A percentile compares a stretch with the other conserved stretches of the same genome.
Conservation (phyloP, 805 yeast species). For the Metschnikowia rubicola region DNA sequence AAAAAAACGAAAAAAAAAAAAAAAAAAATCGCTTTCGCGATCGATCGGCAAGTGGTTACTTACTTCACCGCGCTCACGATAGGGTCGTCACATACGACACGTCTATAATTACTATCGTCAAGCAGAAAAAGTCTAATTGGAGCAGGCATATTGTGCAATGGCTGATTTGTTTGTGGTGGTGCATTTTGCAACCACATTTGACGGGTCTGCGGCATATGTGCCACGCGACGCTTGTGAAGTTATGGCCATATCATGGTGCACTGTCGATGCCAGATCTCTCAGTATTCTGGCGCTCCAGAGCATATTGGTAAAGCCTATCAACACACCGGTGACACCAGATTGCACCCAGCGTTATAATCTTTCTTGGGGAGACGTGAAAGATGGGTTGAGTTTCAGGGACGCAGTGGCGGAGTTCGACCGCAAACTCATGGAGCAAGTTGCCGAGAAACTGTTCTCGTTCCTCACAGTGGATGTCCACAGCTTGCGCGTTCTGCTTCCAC, state of each 20-base stretch:
- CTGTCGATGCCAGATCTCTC: conserved; percentile 53
- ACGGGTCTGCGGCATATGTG: conserved; percentile 55
- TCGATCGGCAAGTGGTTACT: conserved; percentile 3
- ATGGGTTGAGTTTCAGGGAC: conserved; percentile 58
- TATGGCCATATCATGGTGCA: conserved; percentile 64
- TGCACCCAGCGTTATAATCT: conserved; percentile 51
- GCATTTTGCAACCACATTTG: conserved; percentile 63
- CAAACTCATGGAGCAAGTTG: conserved; percentile 43
- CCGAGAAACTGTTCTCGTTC: conserved; percentile 54
- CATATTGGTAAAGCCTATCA: conserved; percentile 55
- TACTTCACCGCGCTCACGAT: conserved; percentile 1
- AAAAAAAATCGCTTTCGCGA: conserved; percentile 1
- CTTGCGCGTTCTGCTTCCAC: conserved; percentile 69
- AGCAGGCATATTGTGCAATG: conserved; percentile 24
- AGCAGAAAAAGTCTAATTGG: not conserved
- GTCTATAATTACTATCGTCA: not conserved
- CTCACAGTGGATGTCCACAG: conserved; percentile 68
- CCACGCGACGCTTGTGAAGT: conserved; percentile 67
- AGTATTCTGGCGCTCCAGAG: conserved; percentile 42
- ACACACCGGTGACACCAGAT: conserved; percentile 61
- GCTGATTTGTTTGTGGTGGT: conserved; percentile 58
- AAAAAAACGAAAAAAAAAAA: not conserved
- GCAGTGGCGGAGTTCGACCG: conserved; percentile 56
- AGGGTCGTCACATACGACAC: not conserved
- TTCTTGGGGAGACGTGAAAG: conserved; percentile 58